These are phyloP conservation scores for Aspergillus sp. DNA, from an alignment of 2,329 filamentous ascomycete genomes.

Conservation along the genomic window DNA sequence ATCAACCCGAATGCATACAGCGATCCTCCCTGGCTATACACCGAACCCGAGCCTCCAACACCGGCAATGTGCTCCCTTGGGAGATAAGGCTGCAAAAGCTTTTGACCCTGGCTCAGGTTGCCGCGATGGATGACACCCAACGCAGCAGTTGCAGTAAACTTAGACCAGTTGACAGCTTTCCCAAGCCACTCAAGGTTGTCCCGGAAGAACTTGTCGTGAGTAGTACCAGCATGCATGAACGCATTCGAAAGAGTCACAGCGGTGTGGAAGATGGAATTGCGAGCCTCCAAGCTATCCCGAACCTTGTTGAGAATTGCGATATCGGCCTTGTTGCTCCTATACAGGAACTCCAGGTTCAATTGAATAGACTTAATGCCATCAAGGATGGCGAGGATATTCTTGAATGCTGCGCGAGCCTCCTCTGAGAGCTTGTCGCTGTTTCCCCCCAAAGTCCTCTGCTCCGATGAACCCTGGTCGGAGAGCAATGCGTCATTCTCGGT, in stretches of 20 bases:
- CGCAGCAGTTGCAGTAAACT: conserved; percentile 95
- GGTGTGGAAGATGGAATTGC: conserved; percentile 97
- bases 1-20: conserved; percentile 93
- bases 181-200: conserved; percentile 97
- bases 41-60: conserved; percentile 69
- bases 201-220: conserved; percentile 96
- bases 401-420: conserved; percentile 49
- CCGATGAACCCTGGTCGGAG: conserved; percentile 41
- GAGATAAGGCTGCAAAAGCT: conserved; percentile 89
- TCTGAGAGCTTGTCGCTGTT: conserved; percentile 40
- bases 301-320: conserved; percentile 91
- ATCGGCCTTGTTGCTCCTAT: conserved; percentile 90
- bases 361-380: conserved; percentile 90
- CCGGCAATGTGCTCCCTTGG: conserved; percentile 59
- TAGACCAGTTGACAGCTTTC: conserved; percentile 99
- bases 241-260: conserved; percentile 96
- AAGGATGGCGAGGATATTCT: conserved; percentile 57
- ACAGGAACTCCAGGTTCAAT: conserved; percentile 92
- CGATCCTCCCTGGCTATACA: conserved; percentile 93
- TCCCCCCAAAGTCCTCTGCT: conserved; percentile 27
- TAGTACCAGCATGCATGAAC: conserved; percentile 98
- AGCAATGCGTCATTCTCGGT: conserved; percentile 55
- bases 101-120: conserved; percentile 86
- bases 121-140: conserved; percentile 94
- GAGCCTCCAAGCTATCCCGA: conserved; percentile 85